Conservation (phyloP, 768 basidiomycete species). For the Agaricus blazei region DNA sequence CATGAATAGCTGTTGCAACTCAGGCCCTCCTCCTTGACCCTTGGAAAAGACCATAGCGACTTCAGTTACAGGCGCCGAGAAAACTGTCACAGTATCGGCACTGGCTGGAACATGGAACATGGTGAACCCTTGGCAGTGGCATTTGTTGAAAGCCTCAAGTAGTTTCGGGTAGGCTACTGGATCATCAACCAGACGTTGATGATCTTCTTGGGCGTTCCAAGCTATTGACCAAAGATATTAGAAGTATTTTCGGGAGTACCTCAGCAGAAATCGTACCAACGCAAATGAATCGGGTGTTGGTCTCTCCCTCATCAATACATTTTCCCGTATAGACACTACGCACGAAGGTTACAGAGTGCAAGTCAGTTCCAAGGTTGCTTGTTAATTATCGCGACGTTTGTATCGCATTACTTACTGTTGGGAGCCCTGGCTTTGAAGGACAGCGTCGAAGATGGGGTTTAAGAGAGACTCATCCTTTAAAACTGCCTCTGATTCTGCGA, state of each 20-base stretch:
- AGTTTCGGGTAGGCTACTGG: background rate
- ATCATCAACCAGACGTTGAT: background rate
- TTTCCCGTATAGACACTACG: constrained; percentile 1
- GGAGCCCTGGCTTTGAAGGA: background rate
- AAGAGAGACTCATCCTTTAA: background rate
- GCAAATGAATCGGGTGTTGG: background rate
- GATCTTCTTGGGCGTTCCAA: constrained; percentile 4
- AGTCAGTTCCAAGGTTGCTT: no score
- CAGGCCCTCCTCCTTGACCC: background rate
- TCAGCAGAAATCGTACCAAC: background rate
- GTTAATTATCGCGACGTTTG: no score
- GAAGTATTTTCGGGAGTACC: background rate
- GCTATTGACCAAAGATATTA: background rate
- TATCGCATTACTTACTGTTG: background rate
- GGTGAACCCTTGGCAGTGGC: background rate
- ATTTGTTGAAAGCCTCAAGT: background rate
- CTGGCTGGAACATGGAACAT: background rate
- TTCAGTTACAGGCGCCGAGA: constrained; percentile 2
- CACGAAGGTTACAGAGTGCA: background rate
- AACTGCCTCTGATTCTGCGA: background rate
- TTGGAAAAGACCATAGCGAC: background rate
- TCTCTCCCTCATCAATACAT: constrained; percentile 5
- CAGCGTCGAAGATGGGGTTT: background rate
- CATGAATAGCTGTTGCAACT: background rate
- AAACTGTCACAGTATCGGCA: background rate